phyloP scores from a whole-genome alignment of 2,329 filamentous ascomycete species.

The Aspergillus ruber region DNA sequence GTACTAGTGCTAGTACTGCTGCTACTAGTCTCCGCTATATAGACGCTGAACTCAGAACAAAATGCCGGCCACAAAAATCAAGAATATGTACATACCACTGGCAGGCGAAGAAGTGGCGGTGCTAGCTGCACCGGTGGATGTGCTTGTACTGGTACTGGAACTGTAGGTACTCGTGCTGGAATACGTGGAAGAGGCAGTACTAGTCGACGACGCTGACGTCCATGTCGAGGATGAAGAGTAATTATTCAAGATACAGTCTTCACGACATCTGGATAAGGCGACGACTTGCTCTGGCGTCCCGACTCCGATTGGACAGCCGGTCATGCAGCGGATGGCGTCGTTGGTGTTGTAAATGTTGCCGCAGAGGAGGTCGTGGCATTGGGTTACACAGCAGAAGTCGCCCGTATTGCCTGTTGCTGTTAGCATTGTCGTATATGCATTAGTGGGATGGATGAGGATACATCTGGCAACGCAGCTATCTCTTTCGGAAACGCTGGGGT shows the following conservation, averaged over 20 bases:
- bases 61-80: no score
- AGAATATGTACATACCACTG: conserved; percentile 7
- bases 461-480: conserved; percentile 31
- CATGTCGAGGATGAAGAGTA: not conserved
- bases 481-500: conserved; percentile 27
- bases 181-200: no score
- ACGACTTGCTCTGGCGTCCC: not conserved
- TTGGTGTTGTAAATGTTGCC: conserved; percentile 46
- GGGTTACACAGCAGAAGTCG: conserved; percentile 48
- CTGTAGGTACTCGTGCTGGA: no score
- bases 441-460: conserved; percentile 7
- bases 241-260: not conserved
- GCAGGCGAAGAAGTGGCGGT: conserved; percentile 1
- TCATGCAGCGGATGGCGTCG: conserved; percentile 47
- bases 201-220: not conserved
- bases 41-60: no score
- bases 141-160: conserved; percentile 11
- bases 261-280: not conserved
- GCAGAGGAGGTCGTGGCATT: conserved; percentile 47
- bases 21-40: not conserved
- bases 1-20: not conserved
- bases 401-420: conserved; percentile 28
- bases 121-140: conserved; percentile 13
- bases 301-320: conserved; percentile 44
- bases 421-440: not conserved